Conservation (phyloP, 140 eudicot species). For the Erigeron philadelphicus region DNA sequence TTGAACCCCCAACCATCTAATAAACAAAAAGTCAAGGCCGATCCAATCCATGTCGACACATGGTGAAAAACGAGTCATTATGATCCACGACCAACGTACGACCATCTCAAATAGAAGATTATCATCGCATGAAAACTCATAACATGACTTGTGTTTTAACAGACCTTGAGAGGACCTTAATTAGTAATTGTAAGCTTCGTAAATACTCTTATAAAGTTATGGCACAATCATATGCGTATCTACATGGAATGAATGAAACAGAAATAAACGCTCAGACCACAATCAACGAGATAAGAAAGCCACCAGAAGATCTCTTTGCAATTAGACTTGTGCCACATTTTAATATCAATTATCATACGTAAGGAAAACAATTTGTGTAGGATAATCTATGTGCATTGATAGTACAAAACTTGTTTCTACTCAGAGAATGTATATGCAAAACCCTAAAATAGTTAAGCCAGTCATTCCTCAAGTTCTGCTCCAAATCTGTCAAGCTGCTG, state of each 20-base stretch:
- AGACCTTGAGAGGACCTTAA: too few species aligned
- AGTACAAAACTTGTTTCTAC: slow-evolving; percentile 15
- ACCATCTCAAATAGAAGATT: too few species aligned
- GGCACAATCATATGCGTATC: slow-evolving; percentile 23
- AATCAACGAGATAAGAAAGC: slow-evolving; percentile 23
- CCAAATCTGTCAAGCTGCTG: slow-evolving; percentile 75
- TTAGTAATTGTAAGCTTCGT: neutral
- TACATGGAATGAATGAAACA: slow-evolving; percentile 14
- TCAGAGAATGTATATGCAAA: neutral
- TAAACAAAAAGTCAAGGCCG: too few species aligned
- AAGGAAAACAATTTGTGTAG: slow-evolving; percentile 13
- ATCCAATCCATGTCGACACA: too few species aligned
- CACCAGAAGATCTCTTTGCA: neutral
- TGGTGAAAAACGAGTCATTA: too few species aligned
- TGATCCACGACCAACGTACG: too few species aligned
- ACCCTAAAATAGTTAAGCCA: slow-evolving; percentile 11
- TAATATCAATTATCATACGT: slow-evolving; percentile 1
- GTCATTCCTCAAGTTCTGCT: slow-evolving; percentile 87
- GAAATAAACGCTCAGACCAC: neutral
- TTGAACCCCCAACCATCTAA: too few species aligned
- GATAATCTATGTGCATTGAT: slow-evolving; percentile 35
- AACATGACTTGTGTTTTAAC: too few species aligned
- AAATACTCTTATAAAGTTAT: slow-evolving; percentile 20
- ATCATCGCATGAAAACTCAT: too few species aligned
- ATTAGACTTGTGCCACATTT: neutral